Evolutionary conservation across 2,329 filamentous ascomycete species (phyloP).

Genomic region (Pestalotiopsis sp.): DNA sequence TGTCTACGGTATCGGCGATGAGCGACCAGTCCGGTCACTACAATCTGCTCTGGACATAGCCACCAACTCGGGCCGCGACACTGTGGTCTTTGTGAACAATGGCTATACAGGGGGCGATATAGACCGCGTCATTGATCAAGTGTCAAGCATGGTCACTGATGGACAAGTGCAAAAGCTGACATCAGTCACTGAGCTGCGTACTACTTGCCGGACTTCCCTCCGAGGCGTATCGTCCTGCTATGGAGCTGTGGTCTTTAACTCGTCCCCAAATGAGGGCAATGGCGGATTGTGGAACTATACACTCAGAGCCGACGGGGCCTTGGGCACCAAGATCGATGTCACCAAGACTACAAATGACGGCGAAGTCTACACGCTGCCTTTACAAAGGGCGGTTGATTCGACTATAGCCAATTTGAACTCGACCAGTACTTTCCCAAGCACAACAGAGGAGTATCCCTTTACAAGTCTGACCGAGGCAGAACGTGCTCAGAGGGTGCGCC

Average conservation of each 20-base stretch:
- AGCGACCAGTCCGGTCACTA: slow-evolving; percentile 64
- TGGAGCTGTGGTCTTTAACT: slow-evolving; percentile 73
- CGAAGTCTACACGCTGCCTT: slow-evolving; percentile 75
- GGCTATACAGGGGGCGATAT: slow-evolving; percentile 71
- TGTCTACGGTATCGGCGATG: slow-evolving; percentile 69
- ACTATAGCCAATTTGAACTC: slow-evolving; percentile 64
- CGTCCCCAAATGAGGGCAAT: slow-evolving; percentile 71
- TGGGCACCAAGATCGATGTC: slow-evolving; percentile 67
- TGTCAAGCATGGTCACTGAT: slow-evolving; percentile 59
- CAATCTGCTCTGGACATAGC: slow-evolving; percentile 62
- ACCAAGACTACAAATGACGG: slow-evolving; percentile 69
- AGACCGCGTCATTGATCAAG: slow-evolving; percentile 64
- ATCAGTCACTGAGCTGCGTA: slow-evolving; percentile 58
- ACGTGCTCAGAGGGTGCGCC: slow-evolving; percentile 65
- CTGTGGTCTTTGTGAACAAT: slow-evolving; percentile 78
- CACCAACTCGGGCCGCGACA: slow-evolving; percentile 59
- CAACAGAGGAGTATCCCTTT: slow-evolving; percentile 72
- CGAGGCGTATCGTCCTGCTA: slow-evolving; percentile 72
- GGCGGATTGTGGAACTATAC: slow-evolving; percentile 83
- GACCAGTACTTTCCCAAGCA: slow-evolving; percentile 39
- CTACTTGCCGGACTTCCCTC: slow-evolving; percentile 64
- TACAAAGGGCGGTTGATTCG: slow-evolving; percentile 77
- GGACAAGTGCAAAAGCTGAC: slow-evolving; percentile 58
- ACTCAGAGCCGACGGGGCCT: slow-evolving; percentile 71
- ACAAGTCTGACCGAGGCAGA: slow-evolving; percentile 72